Conservation (phyloP, 257 asterid genomes). For the Osmanthus fragrans region DNA sequence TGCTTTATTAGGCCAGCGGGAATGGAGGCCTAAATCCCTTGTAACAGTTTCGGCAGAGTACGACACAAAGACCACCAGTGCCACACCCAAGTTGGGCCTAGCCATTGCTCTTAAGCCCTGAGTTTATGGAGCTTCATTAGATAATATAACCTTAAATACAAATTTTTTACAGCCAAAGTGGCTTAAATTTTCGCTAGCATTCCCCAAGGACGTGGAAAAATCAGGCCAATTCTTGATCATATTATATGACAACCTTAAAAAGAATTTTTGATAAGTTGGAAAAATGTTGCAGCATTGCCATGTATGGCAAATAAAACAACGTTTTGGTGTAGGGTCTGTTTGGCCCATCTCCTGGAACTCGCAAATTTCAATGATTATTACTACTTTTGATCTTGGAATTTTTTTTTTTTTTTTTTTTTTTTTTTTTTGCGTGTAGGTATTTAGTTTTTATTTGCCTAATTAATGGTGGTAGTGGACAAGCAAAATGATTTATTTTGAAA, state of each 20-base stretch:
- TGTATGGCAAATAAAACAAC: not conserved
- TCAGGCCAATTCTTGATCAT: constrained; percentile 32
- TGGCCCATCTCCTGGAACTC: not conserved
- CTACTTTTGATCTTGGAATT: not conserved
- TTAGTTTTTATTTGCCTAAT: not conserved
- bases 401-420: too few species aligned
- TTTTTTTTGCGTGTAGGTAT: not conserved
- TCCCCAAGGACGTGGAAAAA: constrained; percentile 20
- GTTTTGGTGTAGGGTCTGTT: not conserved
- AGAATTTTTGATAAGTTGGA: not conserved
- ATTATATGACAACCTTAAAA: constrained; percentile 1
- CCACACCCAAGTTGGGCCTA: constrained; percentile 67
- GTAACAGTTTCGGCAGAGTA: constrained; percentile 79
- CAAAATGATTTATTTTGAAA: not conserved
- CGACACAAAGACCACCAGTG: constrained; percentile 50
- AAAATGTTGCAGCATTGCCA: not conserved
- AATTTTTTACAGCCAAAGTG: constrained; percentile 25
- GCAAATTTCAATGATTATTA: not conserved
- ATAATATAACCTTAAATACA: constrained; percentile 18
- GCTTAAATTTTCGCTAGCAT: constrained; percentile 25
- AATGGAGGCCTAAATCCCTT: constrained; percentile 84
- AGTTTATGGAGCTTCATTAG: constrained; percentile 31
- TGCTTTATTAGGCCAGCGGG: constrained; percentile 66
- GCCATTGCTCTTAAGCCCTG: constrained; percentile 76
- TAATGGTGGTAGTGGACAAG: not conserved